phyloP scores from a whole-genome alignment of 352 stramenopile species.

The Phytophthora cajani region DNA sequence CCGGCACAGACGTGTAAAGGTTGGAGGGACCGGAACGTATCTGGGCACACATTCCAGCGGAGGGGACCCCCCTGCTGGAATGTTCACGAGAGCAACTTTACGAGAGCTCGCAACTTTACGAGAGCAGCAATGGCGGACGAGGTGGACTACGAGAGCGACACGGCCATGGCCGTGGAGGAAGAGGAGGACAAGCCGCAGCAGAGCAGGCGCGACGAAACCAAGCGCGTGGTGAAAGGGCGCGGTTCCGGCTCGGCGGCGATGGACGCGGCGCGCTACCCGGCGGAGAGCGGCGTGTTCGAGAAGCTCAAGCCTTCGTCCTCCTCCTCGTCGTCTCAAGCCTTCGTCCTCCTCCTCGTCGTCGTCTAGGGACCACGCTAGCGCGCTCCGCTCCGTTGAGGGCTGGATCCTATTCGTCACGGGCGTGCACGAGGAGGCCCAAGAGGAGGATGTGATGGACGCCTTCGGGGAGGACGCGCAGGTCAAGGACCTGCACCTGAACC shows the following conservation, averaged over 20 bases:
- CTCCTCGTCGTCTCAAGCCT: slow-evolving; percentile 28
- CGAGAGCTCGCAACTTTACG: too few relatives aligned
- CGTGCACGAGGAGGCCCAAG: slow-evolving; percentile 96
- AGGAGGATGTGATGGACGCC: slow-evolving; percentile 96
- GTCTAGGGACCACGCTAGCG: slow-evolving; percentile 49
- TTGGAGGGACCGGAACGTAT: too few relatives aligned
- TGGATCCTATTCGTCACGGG: slow-evolving; percentile 97
- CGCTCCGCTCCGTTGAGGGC: slow-evolving; percentile 93
- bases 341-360: not conserved
- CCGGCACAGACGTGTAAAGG: too few relatives aligned
- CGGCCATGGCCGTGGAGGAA: slow-evolving; percentile 82
- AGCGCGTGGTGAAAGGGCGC: slow-evolving; percentile 74
- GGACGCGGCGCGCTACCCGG: slow-evolving; percentile 75
- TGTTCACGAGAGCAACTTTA: too few relatives aligned
- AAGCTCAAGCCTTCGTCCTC: slow-evolving; percentile 49
- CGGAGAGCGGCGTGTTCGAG: slow-evolving; percentile 82
- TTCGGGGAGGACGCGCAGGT: slow-evolving; percentile 96
- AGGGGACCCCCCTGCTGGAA: too few relatives aligned
- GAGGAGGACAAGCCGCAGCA: slow-evolving; percentile 57
- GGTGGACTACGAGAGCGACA: slow-evolving; percentile 89
- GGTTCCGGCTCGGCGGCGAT: slow-evolving; percentile 70
- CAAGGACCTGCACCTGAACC: slow-evolving; percentile 96
- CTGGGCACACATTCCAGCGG: too few relatives aligned
- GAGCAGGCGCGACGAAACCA: slow-evolving; percentile 16
- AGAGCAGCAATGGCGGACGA: slow-evolving; percentile 70